A percentile compares a stretch with the other conserved stretches of the same genome.
phyloP scores from a whole-genome alignment of 345 rosid genomes.

The Mercurialis annua region DNA sequence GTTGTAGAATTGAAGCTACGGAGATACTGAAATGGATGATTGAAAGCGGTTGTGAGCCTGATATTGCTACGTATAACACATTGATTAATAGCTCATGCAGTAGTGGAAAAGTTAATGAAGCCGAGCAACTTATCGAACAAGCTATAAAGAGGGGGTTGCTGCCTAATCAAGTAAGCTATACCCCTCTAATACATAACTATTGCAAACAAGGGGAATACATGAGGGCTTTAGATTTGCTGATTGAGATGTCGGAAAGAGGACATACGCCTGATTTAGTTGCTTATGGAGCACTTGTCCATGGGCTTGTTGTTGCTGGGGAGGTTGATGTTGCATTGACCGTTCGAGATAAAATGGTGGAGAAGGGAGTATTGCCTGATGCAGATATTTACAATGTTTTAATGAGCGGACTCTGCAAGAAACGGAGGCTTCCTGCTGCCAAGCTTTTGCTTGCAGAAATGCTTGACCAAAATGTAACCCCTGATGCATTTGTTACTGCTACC shows the following conservation, averaged over 20 bases:
- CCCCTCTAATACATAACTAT: constrained; percentile 56
- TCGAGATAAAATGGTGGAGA: constrained; percentile 50
- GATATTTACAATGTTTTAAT: constrained; percentile 77
- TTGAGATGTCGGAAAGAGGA: constrained; percentile 72
- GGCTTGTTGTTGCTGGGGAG: constrained; percentile 60
- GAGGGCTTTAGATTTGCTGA: constrained; percentile 50
- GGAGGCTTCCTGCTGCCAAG: constrained; percentile 61
- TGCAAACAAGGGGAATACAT: constrained; percentile 45
- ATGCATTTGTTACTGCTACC: constrained; percentile 64
- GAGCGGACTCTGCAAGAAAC: constrained; percentile 74
- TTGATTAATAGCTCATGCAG: constrained; percentile 56
- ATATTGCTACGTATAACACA: constrained; percentile 59
- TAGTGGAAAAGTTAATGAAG: constrained; percentile 49
- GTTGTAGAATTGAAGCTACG: constrained; percentile 30
- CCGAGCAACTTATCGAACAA: constrained; percentile 52
- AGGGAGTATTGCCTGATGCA: constrained; percentile 70
- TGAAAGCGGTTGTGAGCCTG: constrained; percentile 57
- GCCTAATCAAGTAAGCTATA: constrained; percentile 48
- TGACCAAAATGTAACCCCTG: constrained; percentile 56
- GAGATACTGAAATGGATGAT: constrained; percentile 51
- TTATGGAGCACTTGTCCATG: constrained; percentile 76
- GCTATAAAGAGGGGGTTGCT: constrained; percentile 49
- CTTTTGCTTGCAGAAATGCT: constrained; percentile 71
- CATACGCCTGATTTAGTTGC: constrained; percentile 62
- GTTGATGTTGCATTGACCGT: constrained; percentile 61